These are phyloP conservation scores for Phytopythium aichiense DNA, from an alignment of 352 stramenopile species.

Conservation along the genomic window DNA sequence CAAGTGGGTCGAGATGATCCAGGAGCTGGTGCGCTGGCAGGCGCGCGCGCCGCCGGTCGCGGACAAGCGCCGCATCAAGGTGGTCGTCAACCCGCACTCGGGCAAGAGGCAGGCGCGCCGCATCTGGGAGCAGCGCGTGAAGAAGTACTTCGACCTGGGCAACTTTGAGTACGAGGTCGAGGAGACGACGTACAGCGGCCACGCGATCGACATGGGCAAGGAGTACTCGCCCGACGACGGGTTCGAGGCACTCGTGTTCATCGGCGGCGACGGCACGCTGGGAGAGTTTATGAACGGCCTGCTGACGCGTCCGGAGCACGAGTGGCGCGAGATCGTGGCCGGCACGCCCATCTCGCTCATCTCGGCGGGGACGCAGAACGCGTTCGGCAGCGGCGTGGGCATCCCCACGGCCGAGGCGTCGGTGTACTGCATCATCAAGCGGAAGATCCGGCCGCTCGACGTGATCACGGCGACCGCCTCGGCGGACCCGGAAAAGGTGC, in stretches of 20 bases:
- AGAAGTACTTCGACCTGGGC: conserved; percentile 72
- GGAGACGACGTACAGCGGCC: conserved; percentile 66
- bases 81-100: conserved; percentile 82
- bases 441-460: conserved; percentile 75
- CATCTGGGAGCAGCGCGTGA: conserved; percentile 73
- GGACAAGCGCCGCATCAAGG: conserved; percentile 72
- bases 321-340: conserved; percentile 74
- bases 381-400: conserved; percentile 65
- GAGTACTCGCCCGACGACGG: conserved; percentile 69
- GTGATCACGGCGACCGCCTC: conserved; percentile 57
- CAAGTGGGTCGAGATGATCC: conserved; percentile 60
- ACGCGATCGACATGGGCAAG: conserved; percentile 74
- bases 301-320: conserved; percentile 54
- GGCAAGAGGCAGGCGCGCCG: conserved; percentile 52
- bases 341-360: conserved; percentile 69
- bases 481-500: conserved; percentile 49
- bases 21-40: conserved; percentile 82
- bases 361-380: conserved; percentile 69
- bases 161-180: conserved; percentile 77
- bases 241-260: conserved; percentile 76
- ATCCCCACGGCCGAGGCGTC: conserved; percentile 56
- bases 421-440: conserved; percentile 78
- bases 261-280: conserved; percentile 70
- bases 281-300: conserved; percentile 86
- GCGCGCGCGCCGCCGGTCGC: conserved; percentile 58